A percentile compares a stretch with the other conserved stretches of the same genome.
Conservation (phyloP, 1,284 basidiomycete genomes). For the Tylopilus sp. region DNA sequence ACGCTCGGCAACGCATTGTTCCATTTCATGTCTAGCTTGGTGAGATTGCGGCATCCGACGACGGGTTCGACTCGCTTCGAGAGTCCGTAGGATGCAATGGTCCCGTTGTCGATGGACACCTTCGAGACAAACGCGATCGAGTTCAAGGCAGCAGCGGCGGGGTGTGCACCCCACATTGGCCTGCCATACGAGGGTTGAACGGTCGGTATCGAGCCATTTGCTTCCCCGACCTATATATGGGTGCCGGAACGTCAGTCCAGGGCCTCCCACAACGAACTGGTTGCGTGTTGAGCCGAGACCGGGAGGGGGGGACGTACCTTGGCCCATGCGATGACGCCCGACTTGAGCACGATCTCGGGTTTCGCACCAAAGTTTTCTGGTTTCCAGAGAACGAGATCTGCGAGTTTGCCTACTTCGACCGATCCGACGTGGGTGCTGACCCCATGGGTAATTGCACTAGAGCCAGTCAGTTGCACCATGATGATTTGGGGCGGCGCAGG, state of each 20-base stretch:
- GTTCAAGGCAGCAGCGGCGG: conserved; percentile 78
- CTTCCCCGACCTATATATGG: conserved; percentile 80
- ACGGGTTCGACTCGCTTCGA: conserved; percentile 85
- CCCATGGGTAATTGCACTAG: conserved; percentile 91
- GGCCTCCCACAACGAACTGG: neutral
- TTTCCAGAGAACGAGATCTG: conserved; percentile 94
- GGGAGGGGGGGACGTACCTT: conserved; percentile 59
- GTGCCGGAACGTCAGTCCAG: neutral
- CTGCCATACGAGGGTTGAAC: conserved; percentile 87
- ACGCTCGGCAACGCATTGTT: conserved; percentile 85
- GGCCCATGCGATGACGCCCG: conserved; percentile 90
- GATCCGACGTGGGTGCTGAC: conserved; percentile 90
- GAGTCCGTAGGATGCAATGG: conserved; percentile 56
- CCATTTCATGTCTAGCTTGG: conserved; percentile 93
- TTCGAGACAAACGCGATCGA: conserved; percentile 88
- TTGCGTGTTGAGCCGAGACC: neutral
- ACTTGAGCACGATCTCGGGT: conserved; percentile 85
- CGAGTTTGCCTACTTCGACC: conserved; percentile 81
- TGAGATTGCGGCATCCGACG: conserved; percentile 74
- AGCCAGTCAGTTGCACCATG: too few relatives aligned
- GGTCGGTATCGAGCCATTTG: conserved; percentile 91
- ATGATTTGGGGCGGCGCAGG: too few relatives aligned
- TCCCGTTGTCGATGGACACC: conserved; percentile 69
- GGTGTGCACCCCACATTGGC: conserved; percentile 88
- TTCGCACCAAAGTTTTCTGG: conserved; percentile 91